phyloP scores from a whole-genome alignment of 2,329 filamentous ascomycete genomes.

The Orbilia javanica region DNA sequence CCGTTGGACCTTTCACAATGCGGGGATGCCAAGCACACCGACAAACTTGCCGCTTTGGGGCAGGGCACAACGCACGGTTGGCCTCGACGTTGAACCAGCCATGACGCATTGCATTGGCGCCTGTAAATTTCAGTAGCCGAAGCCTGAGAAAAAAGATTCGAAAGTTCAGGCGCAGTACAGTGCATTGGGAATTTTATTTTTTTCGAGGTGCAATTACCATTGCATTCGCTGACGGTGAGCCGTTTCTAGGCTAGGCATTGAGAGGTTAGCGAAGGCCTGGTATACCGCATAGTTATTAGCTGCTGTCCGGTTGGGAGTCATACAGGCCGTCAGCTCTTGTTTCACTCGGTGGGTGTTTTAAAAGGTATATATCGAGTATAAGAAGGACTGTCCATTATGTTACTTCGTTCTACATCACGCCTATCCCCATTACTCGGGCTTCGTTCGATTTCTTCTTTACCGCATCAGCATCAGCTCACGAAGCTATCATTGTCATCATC shows the following conservation, averaged over 20 bases:
- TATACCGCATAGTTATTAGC: not conserved
- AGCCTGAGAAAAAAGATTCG: not conserved
- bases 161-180: not conserved
- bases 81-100: not conserved
- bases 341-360: slow-evolving; percentile 30
- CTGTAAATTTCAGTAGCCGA: slow-evolving; percentile 11
- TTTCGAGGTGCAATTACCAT: not conserved
- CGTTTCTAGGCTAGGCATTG: slow-evolving; percentile 1
- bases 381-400: slow-evolving; percentile 18
- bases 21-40: not conserved
- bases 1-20: not conserved
- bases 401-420: slow-evolving; percentile 23
- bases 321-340: slow-evolving; percentile 1
- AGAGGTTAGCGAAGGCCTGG: not conserved
- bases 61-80: slow-evolving; percentile 3
- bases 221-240: not conserved
- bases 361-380: slow-evolving; percentile 22
- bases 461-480: slow-evolving; percentile 2
- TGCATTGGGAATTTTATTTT: not conserved
- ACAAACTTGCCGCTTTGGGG: slow-evolving; percentile 44
- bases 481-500: too few relatives aligned
- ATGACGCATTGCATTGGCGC: slow-evolving; percentile 5
- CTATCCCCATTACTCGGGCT: slow-evolving; percentile 25
- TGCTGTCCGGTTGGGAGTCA: not conserved
- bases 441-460: slow-evolving; percentile 5